phyloP scores from a whole-genome alignment of 257 asterid genomes.

The Anisodus acutangulus region DNA sequence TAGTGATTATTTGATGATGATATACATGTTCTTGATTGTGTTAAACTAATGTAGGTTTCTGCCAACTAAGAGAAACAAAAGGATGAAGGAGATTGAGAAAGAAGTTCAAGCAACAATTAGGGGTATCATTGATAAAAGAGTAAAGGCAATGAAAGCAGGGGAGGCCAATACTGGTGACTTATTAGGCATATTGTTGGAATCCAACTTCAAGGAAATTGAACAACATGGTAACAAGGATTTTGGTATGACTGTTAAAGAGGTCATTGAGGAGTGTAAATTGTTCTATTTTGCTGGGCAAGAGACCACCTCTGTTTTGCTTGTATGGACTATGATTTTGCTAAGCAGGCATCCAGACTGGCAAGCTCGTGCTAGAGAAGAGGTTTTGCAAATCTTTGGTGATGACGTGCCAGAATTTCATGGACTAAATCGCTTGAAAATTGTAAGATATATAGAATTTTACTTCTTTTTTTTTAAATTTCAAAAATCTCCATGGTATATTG shows the following conservation, averaged over 20 bases:
- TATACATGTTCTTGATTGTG: neutral
- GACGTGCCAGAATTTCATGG: conserved; percentile 31
- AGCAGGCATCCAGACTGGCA: conserved; percentile 40
- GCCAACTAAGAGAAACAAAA: conserved; percentile 34
- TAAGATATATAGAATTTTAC: neutral
- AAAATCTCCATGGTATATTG: neutral
- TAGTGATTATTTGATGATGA: neutral
- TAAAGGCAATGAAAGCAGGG: conserved; percentile 26
- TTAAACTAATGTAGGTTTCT: conserved; percentile 26
- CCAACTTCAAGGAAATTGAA: conserved; percentile 33
- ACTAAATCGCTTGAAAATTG: conserved; percentile 36
- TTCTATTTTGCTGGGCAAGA: conserved; percentile 48
- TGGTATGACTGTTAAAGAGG: conserved; percentile 30
- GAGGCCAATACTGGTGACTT: conserved; percentile 29
- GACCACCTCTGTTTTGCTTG: conserved; percentile 36
- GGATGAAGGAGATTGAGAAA: conserved; percentile 35
- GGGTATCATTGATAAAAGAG: conserved; percentile 26
- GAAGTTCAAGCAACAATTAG: conserved; percentile 29
- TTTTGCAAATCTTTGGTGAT: conserved; percentile 26
- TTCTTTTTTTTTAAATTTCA: neutral
- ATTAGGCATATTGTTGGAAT: conserved; percentile 36
- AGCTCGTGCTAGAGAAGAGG: conserved; percentile 42
- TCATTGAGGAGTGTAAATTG: conserved; percentile 42
- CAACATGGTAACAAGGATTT: conserved; percentile 10
- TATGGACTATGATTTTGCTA: conserved; percentile 43